Percentiles rank a stretch among this genome's conserved stretches.
phyloP scores from a whole-genome alignment of 768 basidiomycete genomes.

The Trametopsis cervina region DNA sequence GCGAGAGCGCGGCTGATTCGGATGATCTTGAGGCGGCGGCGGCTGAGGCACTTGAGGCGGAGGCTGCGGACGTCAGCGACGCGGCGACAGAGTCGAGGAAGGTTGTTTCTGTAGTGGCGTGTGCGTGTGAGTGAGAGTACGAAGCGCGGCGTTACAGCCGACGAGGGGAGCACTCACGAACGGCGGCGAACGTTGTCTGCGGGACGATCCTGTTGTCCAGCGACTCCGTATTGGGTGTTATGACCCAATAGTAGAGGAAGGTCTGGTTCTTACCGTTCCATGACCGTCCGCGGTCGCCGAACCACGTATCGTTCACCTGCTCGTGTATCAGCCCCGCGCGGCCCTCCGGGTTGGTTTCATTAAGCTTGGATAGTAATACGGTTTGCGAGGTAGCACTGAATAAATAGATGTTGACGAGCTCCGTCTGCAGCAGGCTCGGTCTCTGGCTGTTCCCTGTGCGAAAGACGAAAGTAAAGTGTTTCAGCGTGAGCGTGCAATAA shows the following conservation, averaged over 20 bases:
- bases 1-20: conserved; percentile 20
- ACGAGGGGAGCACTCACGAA: conserved; percentile 59
- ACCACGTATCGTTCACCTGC: conserved; percentile 64
- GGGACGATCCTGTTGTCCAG: conserved; percentile 55
- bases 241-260: conserved; percentile 73
- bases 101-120: conserved; percentile 54
- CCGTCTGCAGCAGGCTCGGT: conserved; percentile 56
- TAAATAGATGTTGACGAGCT: conserved; percentile 69
- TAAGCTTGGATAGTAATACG: conserved; percentile 37
- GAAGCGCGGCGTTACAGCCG: neutral
- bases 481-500: too few species aligned
- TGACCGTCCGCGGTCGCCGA: conserved; percentile 44
- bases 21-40: conserved; percentile 32
- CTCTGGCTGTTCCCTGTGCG: conserved; percentile 66
- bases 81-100: conserved; percentile 59
- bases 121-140: conserved; percentile 7
- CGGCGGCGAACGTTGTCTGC: conserved; percentile 69
- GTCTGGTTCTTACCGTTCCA: conserved; percentile 41
- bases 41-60: conserved; percentile 33
- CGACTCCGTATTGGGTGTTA: conserved; percentile 50
- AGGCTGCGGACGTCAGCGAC: conserved; percentile 43
- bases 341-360: conserved; percentile 39
- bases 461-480: conserved; percentile 16
- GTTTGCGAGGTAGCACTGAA: conserved; percentile 62
- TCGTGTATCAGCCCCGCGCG: conserved; percentile 47